A percentile compares a stretch with the other conserved stretches of the same genome.
phyloP scores from a whole-genome alignment of 768 basidiomycete genomes.

The Leucosporidium yakuticum region DNA sequence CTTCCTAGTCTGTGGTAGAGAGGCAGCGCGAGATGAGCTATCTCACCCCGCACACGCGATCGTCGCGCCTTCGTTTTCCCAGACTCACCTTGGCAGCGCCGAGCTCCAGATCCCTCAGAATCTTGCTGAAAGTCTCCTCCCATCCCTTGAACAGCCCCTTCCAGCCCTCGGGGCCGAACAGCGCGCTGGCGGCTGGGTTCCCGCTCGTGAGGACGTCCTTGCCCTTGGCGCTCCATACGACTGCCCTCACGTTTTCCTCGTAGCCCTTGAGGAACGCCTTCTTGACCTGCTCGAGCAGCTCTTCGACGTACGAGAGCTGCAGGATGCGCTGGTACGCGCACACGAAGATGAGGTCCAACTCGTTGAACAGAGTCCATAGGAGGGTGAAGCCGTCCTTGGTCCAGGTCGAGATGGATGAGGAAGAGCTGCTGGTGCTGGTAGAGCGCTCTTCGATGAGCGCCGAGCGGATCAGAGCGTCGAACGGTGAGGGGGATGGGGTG shows the following conservation, averaged over 20 bases:
- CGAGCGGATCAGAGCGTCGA: conserved; percentile 81
- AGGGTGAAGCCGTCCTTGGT: conserved; percentile 93
- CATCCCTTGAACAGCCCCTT: conserved; percentile 70
- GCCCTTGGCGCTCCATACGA: conserved; percentile 64
- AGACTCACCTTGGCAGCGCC: conserved; percentile 53
- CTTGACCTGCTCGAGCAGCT: conserved; percentile 73
- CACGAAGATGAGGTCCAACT: conserved; percentile 92
- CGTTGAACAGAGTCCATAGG: conserved; percentile 91
- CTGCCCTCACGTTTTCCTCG: conserved; percentile 71
- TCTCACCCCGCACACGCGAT: too few relatives aligned
- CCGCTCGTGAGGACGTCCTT: conserved; percentile 26
- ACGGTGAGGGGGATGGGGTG: conserved; percentile 74
- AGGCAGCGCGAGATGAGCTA: too few relatives aligned
- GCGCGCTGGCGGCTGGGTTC: conserved; percentile 9
- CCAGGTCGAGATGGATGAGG: conserved; percentile 46
- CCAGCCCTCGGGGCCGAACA: conserved; percentile 54
- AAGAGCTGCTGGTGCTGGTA: conserved; percentile 13
- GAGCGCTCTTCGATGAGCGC: conserved; percentile 85
- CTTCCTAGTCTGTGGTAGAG: too few relatives aligned
- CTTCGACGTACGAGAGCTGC: conserved; percentile 87
- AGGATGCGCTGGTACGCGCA: conserved; percentile 95
- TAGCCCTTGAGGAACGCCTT: conserved; percentile 80
- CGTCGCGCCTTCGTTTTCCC: too few relatives aligned
- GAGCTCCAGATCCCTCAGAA: conserved; percentile 66
- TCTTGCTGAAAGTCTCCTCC: conserved; percentile 71